Evolutionary conservation across 352 stramenopile genomes (phyloP).

Genomic region (Phytopythium chamaehyphon): DNA sequence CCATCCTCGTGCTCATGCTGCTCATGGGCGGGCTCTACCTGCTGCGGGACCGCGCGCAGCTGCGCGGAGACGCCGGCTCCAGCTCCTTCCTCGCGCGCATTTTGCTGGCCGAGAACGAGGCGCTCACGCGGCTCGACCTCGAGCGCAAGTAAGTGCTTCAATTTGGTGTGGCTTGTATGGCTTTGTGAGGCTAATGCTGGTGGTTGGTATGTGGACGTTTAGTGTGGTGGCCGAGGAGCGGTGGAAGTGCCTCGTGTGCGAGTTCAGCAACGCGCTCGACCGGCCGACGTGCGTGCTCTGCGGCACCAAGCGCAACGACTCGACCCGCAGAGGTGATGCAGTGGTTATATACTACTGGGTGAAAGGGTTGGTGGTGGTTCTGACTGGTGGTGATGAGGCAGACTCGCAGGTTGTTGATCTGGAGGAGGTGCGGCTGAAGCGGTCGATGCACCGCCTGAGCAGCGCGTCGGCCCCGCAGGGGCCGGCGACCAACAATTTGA

Average conservation of each 20-base stretch:
- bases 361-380: no score
- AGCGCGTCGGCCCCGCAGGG: conserved; percentile 1
- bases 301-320: conserved; percentile 54
- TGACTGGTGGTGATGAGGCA: not conserved
- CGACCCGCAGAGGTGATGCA: not conserved
- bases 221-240: conserved; percentile 49
- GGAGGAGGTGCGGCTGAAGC: conserved; percentile 15
- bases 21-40: conserved; percentile 63
- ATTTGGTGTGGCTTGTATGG: no score
- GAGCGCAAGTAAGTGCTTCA: conserved; percentile 67
- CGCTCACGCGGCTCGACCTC: conserved; percentile 65
- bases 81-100: conserved; percentile 49
- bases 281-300: conserved; percentile 60
- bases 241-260: conserved; percentile 75
- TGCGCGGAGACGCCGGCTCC: conserved; percentile 22
- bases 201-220: conserved; percentile 3
- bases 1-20: conserved; percentile 61
- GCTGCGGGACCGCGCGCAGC: conserved; percentile 41
- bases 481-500: conserved; percentile 25
- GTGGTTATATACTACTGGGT: no score
- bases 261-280: conserved; percentile 74
- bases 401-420: conserved; percentile 7
- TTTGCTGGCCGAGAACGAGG: conserved; percentile 48
- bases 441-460: conserved; percentile 8
- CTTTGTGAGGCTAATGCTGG: no score